Conservation (phyloP, 257 asterid genomes). For the Paulownia fortunei region DNA sequence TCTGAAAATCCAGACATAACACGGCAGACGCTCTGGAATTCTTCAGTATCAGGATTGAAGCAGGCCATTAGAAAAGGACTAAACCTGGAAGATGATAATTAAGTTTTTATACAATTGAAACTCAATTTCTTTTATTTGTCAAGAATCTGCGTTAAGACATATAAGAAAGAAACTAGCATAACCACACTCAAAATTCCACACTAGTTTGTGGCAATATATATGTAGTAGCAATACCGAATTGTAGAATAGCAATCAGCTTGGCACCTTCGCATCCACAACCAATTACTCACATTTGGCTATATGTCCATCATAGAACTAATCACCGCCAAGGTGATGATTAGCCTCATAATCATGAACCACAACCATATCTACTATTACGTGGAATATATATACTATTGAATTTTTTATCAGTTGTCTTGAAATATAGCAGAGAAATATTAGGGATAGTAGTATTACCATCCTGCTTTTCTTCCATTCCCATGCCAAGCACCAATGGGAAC, state of each 20-base stretch:
- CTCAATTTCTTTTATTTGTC: neutral
- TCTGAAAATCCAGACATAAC: constrained; percentile 96
- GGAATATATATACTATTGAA: neutral
- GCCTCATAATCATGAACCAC: constrained; percentile 2
- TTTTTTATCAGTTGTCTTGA: neutral
- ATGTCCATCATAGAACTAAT: neutral
- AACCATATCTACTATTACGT: neutral
- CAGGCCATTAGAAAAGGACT: constrained; percentile 96
- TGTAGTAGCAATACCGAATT: neutral
- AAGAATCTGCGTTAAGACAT: constrained; percentile 10
- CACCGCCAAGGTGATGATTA: neutral
- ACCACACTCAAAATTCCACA: neutral
- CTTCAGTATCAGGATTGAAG: constrained; percentile 85
- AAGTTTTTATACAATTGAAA: constrained; percentile 9
- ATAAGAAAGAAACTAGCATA: constrained; percentile 2
- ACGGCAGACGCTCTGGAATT: constrained; percentile 89
- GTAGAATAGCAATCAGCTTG: constrained; percentile 6
- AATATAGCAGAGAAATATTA: constrained; percentile 12
- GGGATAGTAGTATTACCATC: constrained; percentile 59
- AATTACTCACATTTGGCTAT: neutral
- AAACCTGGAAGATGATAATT: constrained; percentile 58
- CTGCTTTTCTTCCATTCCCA: constrained; percentile 97
- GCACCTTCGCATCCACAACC: neutral
- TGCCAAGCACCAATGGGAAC: constrained; percentile 97
- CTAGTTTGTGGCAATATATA: neutral